A percentile compares a stretch with the other conserved stretches of the same genome.
These are phyloP conservation scores for Plantago major DNA, from an alignment of 257 asterid species.

Conservation along the genomic window DNA sequence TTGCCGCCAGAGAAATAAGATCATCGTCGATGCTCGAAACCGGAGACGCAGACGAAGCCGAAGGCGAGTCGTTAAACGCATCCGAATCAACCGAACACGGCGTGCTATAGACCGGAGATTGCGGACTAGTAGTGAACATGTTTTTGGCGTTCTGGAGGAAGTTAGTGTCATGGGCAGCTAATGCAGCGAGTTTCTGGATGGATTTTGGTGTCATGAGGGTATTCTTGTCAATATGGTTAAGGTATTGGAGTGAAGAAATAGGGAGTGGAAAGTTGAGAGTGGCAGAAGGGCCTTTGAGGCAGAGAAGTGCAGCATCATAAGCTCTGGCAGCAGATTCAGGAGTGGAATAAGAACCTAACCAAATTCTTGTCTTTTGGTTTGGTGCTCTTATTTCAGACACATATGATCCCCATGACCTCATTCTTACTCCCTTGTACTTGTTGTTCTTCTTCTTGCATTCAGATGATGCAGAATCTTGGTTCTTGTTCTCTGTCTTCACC, in stretches of 20 bases:
- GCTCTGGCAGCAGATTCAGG: slow-evolving; percentile 98
- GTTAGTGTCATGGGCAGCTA: slow-evolving; percentile 20
- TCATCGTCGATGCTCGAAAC: slow-evolving; percentile 27
- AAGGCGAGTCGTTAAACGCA: slow-evolving; percentile 8
- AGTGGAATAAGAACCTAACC: slow-evolving; percentile 93
- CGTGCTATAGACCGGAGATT: slow-evolving; percentile 1
- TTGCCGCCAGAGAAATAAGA: slow-evolving; percentile 9
- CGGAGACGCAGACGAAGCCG: slow-evolving; percentile 23
- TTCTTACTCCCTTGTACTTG: slow-evolving; percentile 90
- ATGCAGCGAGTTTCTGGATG: slow-evolving; percentile 66
- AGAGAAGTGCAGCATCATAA: slow-evolving; percentile 82
- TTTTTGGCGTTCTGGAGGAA: slow-evolving; percentile 1
- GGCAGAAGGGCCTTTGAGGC: slow-evolving; percentile 69
- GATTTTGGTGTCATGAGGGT: slow-evolving; percentile 58
- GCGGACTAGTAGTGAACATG: neutral
- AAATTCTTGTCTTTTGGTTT: slow-evolving; percentile 81
- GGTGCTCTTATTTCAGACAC: slow-evolving; percentile 95
- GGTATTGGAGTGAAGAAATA: neutral
- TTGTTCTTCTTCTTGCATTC: too few species aligned
- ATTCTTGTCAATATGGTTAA: slow-evolving; percentile 3
- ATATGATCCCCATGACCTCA: slow-evolving; percentile 96
- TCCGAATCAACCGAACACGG: neutral
- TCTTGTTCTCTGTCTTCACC: slow-evolving; percentile 52
- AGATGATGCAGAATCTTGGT: too few species aligned
- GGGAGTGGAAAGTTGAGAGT: slow-evolving; percentile 68